phyloP scores from a whole-genome alignment of 331 rosid species.

The Acacia pycnantha region DNA sequence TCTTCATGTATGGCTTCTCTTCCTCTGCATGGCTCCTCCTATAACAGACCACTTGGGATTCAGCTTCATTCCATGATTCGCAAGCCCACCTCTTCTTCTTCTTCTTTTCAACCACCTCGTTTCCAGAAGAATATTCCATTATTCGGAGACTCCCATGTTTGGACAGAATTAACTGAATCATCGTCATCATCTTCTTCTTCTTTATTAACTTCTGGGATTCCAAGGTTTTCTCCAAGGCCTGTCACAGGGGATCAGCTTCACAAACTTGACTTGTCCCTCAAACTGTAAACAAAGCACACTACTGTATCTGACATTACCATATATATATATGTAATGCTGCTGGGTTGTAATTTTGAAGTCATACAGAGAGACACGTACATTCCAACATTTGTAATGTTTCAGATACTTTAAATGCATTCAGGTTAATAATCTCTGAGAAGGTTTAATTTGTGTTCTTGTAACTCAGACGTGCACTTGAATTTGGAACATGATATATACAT shows the following conservation, averaged over 20 bases:
- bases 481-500: not conserved
- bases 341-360: not conserved
- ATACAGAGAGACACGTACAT: not conserved
- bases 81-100: constrained; percentile 76
- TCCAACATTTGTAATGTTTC: constrained; percentile 11
- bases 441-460: constrained; percentile 22
- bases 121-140: constrained; percentile 30
- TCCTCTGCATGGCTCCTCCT: constrained; percentile 79
- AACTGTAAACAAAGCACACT: constrained; percentile 46
- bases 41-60: constrained; percentile 68
- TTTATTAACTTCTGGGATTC: constrained; percentile 36
- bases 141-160: constrained; percentile 31
- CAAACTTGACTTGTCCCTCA: constrained; percentile 93
- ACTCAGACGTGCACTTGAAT: not conserved
- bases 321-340: not conserved
- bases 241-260: constrained; percentile 42
- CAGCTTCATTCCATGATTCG: constrained; percentile 69
- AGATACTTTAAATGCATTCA: constrained; percentile 37
- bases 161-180: constrained; percentile 31
- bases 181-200: constrained; percentile 3
- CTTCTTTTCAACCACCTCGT: constrained; percentile 34
- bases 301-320: not conserved
- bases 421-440: constrained; percentile 23
- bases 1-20: constrained; percentile 72
- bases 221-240: constrained; percentile 40